Evolutionary conservation across 2,329 filamentous ascomycete species (phyloP).

Genomic region (Diplodia intermedia): DNA sequence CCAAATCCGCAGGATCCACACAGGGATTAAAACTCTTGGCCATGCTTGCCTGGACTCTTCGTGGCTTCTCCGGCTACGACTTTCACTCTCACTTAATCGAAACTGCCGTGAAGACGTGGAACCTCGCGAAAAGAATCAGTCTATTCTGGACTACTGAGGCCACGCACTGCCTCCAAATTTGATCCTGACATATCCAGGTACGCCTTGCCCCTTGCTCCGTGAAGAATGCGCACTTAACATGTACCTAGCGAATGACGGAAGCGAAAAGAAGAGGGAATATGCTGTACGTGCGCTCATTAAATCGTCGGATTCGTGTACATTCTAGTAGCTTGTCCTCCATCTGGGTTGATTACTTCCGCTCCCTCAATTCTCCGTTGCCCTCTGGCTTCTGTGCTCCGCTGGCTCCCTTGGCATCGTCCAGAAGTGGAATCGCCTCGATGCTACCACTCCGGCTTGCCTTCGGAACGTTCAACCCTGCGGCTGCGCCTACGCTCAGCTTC

Average conservation of each 20-base stretch:
- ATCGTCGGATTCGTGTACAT: background rate
- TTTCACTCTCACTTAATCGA: background rate
- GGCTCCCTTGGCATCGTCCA: constrained; percentile 56
- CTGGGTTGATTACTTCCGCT: constrained; percentile 29
- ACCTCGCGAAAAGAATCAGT: background rate
- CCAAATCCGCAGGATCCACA: constrained; percentile 2
- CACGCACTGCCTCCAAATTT: background rate
- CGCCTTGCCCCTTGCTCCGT: constrained; percentile 14
- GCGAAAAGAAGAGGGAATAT: constrained; percentile 1
- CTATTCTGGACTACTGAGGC: background rate
- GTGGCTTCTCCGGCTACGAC: background rate
- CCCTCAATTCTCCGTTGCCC: constrained; percentile 29
- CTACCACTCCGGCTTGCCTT: constrained; percentile 36
- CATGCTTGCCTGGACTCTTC: background rate
- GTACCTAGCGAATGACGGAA: constrained; percentile 1
- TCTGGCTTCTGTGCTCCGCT: constrained; percentile 31
- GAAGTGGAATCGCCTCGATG: constrained; percentile 65
- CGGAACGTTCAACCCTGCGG: constrained; percentile 22
- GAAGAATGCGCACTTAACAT: background rate
- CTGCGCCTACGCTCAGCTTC: constrained; percentile 27
- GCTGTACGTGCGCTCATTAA: constrained; percentile 16
- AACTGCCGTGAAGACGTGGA: background rate
- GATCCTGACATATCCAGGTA: background rate
- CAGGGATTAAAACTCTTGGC: constrained; percentile 20
- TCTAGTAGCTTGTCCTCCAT: background rate